A percentile compares a stretch with the other conserved stretches of the same genome.
phyloP scores from a whole-genome alignment of 78 protist genomes.

The Bigelowiella natans region DNA sequence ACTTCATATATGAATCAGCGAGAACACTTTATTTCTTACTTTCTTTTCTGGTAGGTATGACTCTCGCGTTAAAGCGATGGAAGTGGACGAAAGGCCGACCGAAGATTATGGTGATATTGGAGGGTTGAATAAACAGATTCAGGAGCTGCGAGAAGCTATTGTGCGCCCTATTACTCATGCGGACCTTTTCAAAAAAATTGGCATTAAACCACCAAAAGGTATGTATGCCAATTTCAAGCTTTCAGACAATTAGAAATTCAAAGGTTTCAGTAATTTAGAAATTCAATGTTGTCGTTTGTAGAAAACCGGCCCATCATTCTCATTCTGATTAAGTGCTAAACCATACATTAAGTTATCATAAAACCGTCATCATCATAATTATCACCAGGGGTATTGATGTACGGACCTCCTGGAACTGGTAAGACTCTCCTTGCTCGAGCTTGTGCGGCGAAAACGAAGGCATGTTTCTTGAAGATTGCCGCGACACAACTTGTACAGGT shows the following conservation, averaged over 20 bases:
- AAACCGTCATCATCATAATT: no score
- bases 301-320: no score
- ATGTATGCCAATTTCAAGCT: no score
- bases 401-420: slow-evolving; percentile 91
- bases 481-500: slow-evolving; percentile 94
- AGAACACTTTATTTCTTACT: not conserved
- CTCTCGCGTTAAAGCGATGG: slow-evolving; percentile 98
- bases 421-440: slow-evolving; percentile 98
- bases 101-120: slow-evolving; percentile 94
- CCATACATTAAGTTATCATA: no score
- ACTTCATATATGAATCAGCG: no score
- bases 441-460: slow-evolving; percentile 92
- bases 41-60: slow-evolving; percentile 63
- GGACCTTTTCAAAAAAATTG: slow-evolving; percentile 79
- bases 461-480: slow-evolving; percentile 93
- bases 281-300: not conserved
- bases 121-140: slow-evolving; percentile 96
- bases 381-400: slow-evolving; percentile 64
- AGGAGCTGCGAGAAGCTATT: slow-evolving; percentile 89
- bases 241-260: no score
- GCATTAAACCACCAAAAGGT: slow-evolving; percentile 85
- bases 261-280: no score
- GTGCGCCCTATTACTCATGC: slow-evolving; percentile 91
- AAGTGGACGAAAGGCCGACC: slow-evolving; percentile 94
- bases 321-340: no score